Base-by-base conservation (phyloP, 2,329 filamentous ascomycete species). In the Claviceps sp. region DNA sequence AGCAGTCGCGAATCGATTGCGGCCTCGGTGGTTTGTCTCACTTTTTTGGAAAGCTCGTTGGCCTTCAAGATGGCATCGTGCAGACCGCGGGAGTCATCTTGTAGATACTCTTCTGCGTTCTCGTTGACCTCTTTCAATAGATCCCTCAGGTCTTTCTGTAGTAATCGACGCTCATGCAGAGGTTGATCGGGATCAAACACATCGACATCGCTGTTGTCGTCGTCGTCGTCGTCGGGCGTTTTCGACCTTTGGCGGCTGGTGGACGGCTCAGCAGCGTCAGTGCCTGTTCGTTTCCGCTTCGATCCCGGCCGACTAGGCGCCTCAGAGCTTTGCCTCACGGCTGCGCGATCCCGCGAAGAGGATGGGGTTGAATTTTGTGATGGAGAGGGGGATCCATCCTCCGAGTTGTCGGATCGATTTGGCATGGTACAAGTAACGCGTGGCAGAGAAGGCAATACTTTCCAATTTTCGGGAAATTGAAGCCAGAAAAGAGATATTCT, bases 11-110 rank as follows among this genome's bases (percentile, higher is more conserved):
- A 89, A 64, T 98, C 93, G 55, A 95, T 84, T 1, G 86, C 87
- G 1, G 93, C 93, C 65, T 97, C 93, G 2, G 84, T 82, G 0
- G 93, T 95, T 70, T 96, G 90, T 61, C 85, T 87, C 55, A 95
- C 84, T 58, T 81, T 74, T 52, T 74, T 73, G 55, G 84, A 82
- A 14, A 84, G 69, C 39, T 74, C 66, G 59, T 93, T 83, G 16
- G 85, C 83, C 56, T 77, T 76, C 24, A 77, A 66, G 24, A 97
- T 71, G 1, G 82, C 81, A 10, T 84, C 73, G 53, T 78, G 72
- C 16, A 95, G 71, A 1, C 82, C 81, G 24, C 75, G 72, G 8
- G 84, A 86, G 40, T 80, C 78, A 1, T 76, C 73, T 57, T 81
- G 76, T 24, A 94, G 68, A 55, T 82, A 85, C 59, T 91, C 84